Conservation (phyloP, 2,329 filamentous ascomycete genomes). For the Helminthosporium solani region DNA sequence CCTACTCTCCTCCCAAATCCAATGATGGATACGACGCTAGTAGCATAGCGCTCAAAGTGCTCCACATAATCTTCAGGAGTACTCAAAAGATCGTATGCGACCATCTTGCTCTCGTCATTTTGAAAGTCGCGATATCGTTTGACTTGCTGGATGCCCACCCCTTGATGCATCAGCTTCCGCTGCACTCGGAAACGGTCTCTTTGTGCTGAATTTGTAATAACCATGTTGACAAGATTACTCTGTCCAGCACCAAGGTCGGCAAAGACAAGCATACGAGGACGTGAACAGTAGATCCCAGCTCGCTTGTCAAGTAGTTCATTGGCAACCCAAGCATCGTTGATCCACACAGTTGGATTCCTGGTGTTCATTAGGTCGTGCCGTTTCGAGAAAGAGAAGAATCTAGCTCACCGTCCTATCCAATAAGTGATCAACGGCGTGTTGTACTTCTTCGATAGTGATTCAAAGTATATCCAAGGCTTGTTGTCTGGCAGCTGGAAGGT, state of each 20-base stretch:
- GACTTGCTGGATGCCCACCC: conserved; percentile 53
- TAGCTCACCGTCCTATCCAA: conserved; percentile 48
- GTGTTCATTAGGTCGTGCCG: conserved; percentile 40
- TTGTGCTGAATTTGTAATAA: conserved; percentile 30
- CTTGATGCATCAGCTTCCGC: conserved; percentile 38
- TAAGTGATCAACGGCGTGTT: conserved; percentile 55
- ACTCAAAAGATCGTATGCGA: conserved; percentile 52
- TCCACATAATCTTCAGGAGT: conserved; percentile 52
- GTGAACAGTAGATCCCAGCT: conserved; percentile 54
- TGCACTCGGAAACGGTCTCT: conserved; percentile 35
- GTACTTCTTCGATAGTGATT: conserved; percentile 54
- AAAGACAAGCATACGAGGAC: conserved; percentile 51
- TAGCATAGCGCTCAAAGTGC: conserved; percentile 57
- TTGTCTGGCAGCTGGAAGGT: conserved; percentile 56
- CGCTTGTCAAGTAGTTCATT: conserved; percentile 57
- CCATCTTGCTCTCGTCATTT: conserved; percentile 58
- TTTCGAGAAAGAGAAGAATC: conserved; percentile 12
- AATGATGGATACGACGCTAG: conserved; percentile 57
- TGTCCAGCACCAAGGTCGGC: conserved; percentile 41
- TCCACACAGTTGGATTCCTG: conserved; percentile 42
- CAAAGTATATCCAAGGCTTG: conserved; percentile 61
- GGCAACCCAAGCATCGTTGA: conserved; percentile 51
- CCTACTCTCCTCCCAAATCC: conserved; percentile 57
- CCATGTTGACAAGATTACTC: conserved; percentile 40
- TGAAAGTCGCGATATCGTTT: conserved; percentile 58